Percentiles rank a stretch among this genome's conserved stretches.
Evolutionary conservation across 495 filamentous ascomycete genomes (phyloP).

Genomic region (Rostrohypoxylon terebratum): DNA sequence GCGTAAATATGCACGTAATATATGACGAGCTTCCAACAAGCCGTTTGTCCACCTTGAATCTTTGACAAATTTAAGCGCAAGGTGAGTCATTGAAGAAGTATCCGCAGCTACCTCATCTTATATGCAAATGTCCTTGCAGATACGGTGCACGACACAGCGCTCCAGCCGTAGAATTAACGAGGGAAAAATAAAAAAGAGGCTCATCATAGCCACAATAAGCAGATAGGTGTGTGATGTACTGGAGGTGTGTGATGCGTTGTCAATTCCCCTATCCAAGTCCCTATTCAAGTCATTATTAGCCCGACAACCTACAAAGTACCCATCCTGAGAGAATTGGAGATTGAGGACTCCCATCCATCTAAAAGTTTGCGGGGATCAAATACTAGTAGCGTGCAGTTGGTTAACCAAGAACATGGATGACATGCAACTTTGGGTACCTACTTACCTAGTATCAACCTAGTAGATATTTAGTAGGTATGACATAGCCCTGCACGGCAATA

Average conservation of each 20-base stretch:
- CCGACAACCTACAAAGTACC: background rate
- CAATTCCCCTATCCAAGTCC: too few species aligned
- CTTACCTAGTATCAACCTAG: too few species aligned
- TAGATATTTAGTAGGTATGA: background rate
- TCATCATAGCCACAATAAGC: background rate
- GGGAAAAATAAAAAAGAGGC: background rate
- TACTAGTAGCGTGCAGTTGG: background rate
- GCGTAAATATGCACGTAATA: background rate
- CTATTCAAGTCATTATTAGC: background rate
- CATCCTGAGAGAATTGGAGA: background rate
- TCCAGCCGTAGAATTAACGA: background rate
- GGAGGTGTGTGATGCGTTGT: background rate
- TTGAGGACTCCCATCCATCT: background rate
- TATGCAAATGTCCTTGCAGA: constrained; percentile 1
- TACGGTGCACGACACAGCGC: background rate
- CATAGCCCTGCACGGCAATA: background rate
- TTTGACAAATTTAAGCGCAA: background rate
- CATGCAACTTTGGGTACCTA: constrained; percentile 9
- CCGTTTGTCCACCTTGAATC: background rate
- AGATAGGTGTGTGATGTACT: background rate
- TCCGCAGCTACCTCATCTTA: background rate
- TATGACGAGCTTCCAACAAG: background rate
- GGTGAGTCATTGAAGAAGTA: constrained; percentile 7
- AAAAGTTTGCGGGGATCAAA: background rate
- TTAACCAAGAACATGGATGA: background rate